phyloP scores from a whole-genome alignment of 116 monocot genomes.

The Thalassia testudinum region DNA sequence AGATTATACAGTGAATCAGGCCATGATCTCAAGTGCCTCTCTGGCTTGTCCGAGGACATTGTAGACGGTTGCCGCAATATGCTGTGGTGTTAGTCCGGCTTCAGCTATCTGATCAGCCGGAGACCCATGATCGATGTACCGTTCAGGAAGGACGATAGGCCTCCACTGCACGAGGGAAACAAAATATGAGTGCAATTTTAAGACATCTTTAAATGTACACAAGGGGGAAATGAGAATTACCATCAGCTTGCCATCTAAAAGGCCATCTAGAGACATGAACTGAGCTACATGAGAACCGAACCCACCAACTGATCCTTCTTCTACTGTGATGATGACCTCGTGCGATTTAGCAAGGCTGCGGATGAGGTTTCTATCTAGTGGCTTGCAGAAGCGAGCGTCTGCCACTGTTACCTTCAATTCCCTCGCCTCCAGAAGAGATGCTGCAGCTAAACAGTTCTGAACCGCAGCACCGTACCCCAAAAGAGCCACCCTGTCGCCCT shows the following conservation, averaged over 20 bases:
- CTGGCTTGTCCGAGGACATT: slow-evolving; percentile 71
- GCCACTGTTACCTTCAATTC: slow-evolving; percentile 77
- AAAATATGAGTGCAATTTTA: neutral
- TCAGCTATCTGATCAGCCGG: slow-evolving; percentile 67
- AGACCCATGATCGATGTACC: slow-evolving; percentile 86
- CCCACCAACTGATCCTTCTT: slow-evolving; percentile 90
- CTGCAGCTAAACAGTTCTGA: slow-evolving; percentile 73
- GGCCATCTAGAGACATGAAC: slow-evolving; percentile 84
- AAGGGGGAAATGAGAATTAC: slow-evolving; percentile 8
- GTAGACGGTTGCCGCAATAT: slow-evolving; percentile 81
- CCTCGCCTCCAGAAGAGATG: slow-evolving; percentile 38
- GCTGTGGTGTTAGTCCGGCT: slow-evolving; percentile 78
- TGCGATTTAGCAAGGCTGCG: slow-evolving; percentile 62
- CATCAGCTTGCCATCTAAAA: slow-evolving; percentile 68
- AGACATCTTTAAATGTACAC: neutral
- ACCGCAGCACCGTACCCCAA: slow-evolving; percentile 87
- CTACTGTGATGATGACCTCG: slow-evolving; percentile 74
- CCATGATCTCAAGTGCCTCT: slow-evolving; percentile 61
- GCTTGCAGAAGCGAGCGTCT: slow-evolving; percentile 91
- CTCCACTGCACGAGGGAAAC: slow-evolving; percentile 50
- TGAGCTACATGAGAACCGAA: slow-evolving; percentile 95
- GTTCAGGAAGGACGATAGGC: slow-evolving; percentile 84
- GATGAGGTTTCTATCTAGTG: slow-evolving; percentile 62
- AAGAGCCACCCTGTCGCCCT: slow-evolving; percentile 78
- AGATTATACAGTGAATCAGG: neutral